Evolutionary conservation across 495 filamentous ascomycete genomes (phyloP).

Genomic region (Bryoglossum gracile): DNA sequence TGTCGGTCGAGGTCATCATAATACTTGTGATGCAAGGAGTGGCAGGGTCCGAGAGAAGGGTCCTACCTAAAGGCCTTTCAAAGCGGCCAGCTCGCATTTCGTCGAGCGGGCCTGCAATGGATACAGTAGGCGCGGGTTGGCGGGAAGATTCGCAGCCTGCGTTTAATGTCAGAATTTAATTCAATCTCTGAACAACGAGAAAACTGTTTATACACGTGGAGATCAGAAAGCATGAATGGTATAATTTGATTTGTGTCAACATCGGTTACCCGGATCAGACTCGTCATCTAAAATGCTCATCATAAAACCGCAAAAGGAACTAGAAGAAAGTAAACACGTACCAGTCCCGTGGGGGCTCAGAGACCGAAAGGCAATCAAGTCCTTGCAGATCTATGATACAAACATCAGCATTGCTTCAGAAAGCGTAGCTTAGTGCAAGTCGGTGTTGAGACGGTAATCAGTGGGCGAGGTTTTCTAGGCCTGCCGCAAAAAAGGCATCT

Average conservation of each 20-base stretch:
- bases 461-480: constrained; percentile 99
- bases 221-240: constrained; percentile 79
- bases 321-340: constrained; percentile 3
- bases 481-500: constrained; percentile 95
- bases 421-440: background rate
- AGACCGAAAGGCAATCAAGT: no score
- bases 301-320: constrained; percentile 31
- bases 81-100: no score
- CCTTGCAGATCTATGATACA: no score
- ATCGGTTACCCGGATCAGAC: constrained; percentile 79
- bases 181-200: no score
- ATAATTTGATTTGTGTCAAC: constrained; percentile 55
- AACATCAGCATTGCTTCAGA: background rate
- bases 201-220: no score
- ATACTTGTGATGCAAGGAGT: constrained; percentile 18
- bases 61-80: no score
- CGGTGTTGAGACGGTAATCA: constrained; percentile 46
- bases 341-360: background rate
- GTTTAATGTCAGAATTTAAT: no score
- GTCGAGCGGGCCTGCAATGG: no score
- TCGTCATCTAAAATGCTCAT: constrained; percentile 80
- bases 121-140: no score
- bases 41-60: constrained; percentile 2
- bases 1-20: constrained; percentile 60
- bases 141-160: no score